Percentiles rank a stretch among this genome's conserved stretches.
Conservation (phyloP, 2,329 filamentous ascomycete genomes). For the Aspergillus sp. region DNA sequence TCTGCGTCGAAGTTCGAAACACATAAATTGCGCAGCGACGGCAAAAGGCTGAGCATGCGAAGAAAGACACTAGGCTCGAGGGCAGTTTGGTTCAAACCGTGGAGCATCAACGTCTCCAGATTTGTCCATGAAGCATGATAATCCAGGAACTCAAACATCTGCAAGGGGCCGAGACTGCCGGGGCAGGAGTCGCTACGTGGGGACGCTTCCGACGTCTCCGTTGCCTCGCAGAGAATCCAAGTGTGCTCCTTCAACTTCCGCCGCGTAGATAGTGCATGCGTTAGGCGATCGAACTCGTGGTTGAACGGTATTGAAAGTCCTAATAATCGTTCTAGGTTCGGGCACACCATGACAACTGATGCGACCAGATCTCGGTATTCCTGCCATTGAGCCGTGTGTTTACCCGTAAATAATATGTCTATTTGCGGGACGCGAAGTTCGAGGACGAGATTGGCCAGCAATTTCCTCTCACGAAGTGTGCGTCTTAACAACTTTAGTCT, state of each 20-base stretch:
- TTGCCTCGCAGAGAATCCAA: slow-evolving; percentile 55
- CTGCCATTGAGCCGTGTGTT: slow-evolving; percentile 43
- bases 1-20: slow-evolving; percentile 54
- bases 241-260: slow-evolving; percentile 55
- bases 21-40: slow-evolving; percentile 53
- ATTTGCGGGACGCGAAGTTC: slow-evolving; percentile 55
- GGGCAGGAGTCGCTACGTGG: slow-evolving; percentile 35
- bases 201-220: slow-evolving; percentile 40
- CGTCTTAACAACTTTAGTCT: slow-evolving; percentile 56
- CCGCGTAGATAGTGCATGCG: slow-evolving; percentile 56
- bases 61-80: slow-evolving; percentile 58
- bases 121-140: slow-evolving; percentile 54
- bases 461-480: slow-evolving; percentile 53
- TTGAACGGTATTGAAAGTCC: slow-evolving; percentile 56
- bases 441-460: slow-evolving; percentile 53
- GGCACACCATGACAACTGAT: slow-evolving; percentile 59
- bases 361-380: slow-evolving; percentile 54
- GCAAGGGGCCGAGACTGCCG: slow-evolving; percentile 50
- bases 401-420: slow-evolving; percentile 40
- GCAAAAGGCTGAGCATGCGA: slow-evolving; percentile 54
- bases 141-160: slow-evolving; percentile 53
- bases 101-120: slow-evolving; percentile 55
- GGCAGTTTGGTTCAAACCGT: slow-evolving; percentile 44
- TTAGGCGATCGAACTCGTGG: slow-evolving; percentile 56
- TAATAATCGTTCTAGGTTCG: slow-evolving; percentile 55